Conservation (phyloP, 1,284 basidiomycete species). For the Ustilago sp. region DNA sequence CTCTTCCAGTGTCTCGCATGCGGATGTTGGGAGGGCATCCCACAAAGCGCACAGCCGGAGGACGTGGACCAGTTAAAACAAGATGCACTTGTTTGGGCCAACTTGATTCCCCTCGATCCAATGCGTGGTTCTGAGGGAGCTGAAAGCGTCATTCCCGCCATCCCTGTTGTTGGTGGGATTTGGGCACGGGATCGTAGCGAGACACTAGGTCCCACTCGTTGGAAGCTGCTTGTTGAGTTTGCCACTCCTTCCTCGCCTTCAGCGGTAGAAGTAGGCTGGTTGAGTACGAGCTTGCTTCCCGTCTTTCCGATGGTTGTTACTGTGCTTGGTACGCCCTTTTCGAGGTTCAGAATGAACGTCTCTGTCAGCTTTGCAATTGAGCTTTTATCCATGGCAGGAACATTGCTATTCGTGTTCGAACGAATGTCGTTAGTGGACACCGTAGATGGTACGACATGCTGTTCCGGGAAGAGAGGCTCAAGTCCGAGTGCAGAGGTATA, state of each 20-base stretch:
- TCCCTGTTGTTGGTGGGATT: conserved; percentile 3
- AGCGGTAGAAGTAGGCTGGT: conserved; percentile 3
- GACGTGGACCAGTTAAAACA: conserved; percentile 29
- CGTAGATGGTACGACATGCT: conserved; percentile 26
- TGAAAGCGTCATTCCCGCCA: conserved; percentile 4
- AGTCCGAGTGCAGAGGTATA: conserved; percentile 42
- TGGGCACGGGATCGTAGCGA: conserved; percentile 14
- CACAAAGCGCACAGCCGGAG: conserved; percentile 59
- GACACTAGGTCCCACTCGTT: conserved; percentile 39
- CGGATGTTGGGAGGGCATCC: conserved; percentile 48
- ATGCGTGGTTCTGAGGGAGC: conserved; percentile 34
- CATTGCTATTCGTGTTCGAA: conserved; percentile 2
- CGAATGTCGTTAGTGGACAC: conserved; percentile 19
- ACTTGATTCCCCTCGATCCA: conserved; percentile 47
- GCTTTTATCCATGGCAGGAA: conserved; percentile 51
- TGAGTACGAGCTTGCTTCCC: conserved; percentile 62
- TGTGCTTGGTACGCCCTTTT: conserved; percentile 62
- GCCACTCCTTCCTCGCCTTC: not conserved
- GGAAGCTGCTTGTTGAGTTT: conserved; percentile 26
- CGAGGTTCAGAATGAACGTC: conserved; percentile 61
- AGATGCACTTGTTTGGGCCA: conserved; percentile 47
- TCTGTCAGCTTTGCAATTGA: conserved; percentile 60
- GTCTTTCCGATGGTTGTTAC: conserved; percentile 63
- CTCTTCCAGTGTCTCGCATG: conserved; percentile 59
- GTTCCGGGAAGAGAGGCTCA: conserved; percentile 20